These are phyloP conservation scores for Chondrus crispus DNA, from an alignment of 23 red algal species.

Conservation along the genomic window DNA sequence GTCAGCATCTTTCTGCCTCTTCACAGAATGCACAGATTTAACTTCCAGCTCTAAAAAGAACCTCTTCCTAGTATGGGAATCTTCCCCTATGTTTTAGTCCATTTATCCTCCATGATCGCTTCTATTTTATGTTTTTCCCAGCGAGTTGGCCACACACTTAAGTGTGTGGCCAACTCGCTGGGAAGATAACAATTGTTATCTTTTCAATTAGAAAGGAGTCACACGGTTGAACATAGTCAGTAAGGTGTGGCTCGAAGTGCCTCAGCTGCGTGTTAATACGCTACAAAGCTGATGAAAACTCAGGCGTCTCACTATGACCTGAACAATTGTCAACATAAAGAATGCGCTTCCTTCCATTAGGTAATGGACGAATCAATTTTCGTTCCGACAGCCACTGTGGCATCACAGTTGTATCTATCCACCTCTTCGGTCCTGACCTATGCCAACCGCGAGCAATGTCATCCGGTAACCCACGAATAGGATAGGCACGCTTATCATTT, in stretches of 20 bases:
- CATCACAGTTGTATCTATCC: background rate
- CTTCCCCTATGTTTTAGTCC: background rate
- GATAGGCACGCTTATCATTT: background rate
- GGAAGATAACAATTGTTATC: background rate
- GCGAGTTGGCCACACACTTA: background rate
- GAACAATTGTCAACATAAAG: background rate
- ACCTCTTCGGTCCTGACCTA: background rate
- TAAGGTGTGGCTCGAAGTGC: background rate
- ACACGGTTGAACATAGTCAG: background rate
- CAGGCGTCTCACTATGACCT: background rate
- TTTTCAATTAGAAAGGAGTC: constrained; percentile 6
- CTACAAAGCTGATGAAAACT: background rate
- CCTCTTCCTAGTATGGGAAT: background rate
- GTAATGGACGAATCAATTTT: background rate
- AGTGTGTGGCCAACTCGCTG: background rate
- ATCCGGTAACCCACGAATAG: background rate
- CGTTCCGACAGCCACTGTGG: background rate
- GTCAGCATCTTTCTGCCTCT: background rate
- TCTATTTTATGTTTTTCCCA: background rate
- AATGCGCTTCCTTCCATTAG: background rate
- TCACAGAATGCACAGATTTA: background rate
- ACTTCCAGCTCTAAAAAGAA: constrained; percentile 1
- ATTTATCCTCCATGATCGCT: background rate
- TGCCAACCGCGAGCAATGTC: background rate
- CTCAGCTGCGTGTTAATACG: background rate